A percentile compares a stretch with the other conserved stretches of the same genome.
These are phyloP conservation scores for Colletotrichum sidae DNA, from an alignment of 2,329 filamentous ascomycete species.

Conservation along the genomic window DNA sequence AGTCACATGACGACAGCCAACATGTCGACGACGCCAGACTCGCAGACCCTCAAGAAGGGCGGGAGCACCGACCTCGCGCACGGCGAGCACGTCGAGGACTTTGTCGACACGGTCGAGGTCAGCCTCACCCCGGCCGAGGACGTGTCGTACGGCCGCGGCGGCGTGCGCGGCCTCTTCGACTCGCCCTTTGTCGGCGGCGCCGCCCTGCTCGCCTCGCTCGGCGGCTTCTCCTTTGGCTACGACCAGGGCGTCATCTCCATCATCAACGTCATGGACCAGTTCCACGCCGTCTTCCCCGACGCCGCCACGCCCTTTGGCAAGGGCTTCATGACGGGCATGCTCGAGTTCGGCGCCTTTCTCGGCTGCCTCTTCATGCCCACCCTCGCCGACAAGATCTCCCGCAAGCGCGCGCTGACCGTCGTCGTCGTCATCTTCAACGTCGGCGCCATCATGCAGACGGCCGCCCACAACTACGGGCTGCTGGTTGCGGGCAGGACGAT, in stretches of 20 bases:
- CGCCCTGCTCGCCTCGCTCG: conserved; percentile 53
- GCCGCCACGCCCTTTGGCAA: conserved; percentile 39
- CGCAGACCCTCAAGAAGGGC: conserved; percentile 23
- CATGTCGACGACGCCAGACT: conserved; percentile 20
- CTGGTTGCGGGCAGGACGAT: conserved; percentile 45
- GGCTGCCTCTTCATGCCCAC: conserved; percentile 50
- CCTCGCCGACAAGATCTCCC: conserved; percentile 54
- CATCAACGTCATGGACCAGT: conserved; percentile 59
- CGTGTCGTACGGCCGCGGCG: conserved; percentile 32
- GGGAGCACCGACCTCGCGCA: conserved; percentile 17
- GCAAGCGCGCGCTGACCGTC: conserved; percentile 55
- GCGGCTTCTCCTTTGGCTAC: conserved; percentile 48
- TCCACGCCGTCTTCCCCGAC: conserved; percentile 52
- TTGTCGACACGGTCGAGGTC: conserved; percentile 27
- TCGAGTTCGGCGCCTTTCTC: conserved; percentile 54
- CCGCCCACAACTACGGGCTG: conserved; percentile 42
- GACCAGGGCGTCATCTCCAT: conserved; percentile 52
- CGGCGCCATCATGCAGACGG: conserved; percentile 54
- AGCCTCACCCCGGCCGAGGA: conserved; percentile 29
- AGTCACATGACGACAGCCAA: too few relatives aligned
- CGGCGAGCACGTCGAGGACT: conserved; percentile 31
- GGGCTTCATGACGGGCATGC: conserved; percentile 54
- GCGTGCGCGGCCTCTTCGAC: conserved; percentile 31
- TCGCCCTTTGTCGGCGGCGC: conserved; percentile 31
- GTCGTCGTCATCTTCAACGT: conserved; percentile 53